phyloP scores from a whole-genome alignment of 805 yeast species.

The Candida insectorum region DNA sequence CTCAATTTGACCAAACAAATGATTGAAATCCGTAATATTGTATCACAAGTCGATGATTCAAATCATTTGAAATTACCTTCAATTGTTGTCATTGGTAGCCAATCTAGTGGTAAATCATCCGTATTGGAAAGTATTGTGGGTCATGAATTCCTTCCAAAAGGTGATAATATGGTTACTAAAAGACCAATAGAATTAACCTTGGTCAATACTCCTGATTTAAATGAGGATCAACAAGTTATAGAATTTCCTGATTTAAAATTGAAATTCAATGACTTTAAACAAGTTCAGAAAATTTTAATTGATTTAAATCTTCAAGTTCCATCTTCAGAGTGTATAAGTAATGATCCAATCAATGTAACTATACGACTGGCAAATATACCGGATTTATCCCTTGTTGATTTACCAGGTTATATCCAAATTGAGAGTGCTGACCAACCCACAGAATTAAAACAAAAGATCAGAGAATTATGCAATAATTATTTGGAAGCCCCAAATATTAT shows the following conservation, averaged over 20 bases:
- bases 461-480: constrained; percentile 78
- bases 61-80: constrained; percentile 85
- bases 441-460: constrained; percentile 73
- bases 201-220: constrained; percentile 76
- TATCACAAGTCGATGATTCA: constrained; percentile 70
- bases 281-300: constrained; percentile 80
- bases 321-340: constrained; percentile 76
- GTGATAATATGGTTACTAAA: constrained; percentile 96
- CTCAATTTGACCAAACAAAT: constrained; percentile 86
- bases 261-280: constrained; percentile 81
- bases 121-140: constrained; percentile 96
- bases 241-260: constrained; percentile 89
- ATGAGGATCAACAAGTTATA: constrained; percentile 67
- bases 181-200: constrained; percentile 94
- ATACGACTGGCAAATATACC: constrained; percentile 86
- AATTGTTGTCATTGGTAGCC: constrained; percentile 96
- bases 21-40: constrained; percentile 88
- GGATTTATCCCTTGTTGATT: constrained; percentile 87
- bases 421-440: constrained; percentile 96
- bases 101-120: constrained; percentile 95
- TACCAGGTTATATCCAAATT: constrained; percentile 96
- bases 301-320: constrained; percentile 95
- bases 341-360: constrained; percentile 90
- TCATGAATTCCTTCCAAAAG: constrained; percentile 96
- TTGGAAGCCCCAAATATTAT: constrained; percentile 90